Evolutionary conservation across 2,329 filamentous ascomycete species (phyloP), one percentile per base, ranked within the genome.

Genomic region (Dryadomyces quercus-mongolicae): DNA sequence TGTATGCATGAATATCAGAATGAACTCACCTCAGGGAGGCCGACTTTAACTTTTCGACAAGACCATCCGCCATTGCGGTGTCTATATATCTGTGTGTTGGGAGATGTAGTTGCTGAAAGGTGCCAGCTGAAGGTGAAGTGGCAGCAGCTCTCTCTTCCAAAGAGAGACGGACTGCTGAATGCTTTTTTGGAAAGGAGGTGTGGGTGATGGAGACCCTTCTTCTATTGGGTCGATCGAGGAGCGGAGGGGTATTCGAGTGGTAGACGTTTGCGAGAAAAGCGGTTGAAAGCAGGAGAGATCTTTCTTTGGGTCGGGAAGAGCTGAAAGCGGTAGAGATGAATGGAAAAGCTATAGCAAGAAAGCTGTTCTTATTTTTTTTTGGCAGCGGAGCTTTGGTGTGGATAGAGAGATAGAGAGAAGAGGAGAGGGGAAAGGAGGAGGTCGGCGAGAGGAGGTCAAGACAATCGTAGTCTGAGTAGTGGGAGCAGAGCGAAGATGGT

Each of bases 21-120:
- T 10, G 8, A 62, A 63, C 59, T 56, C 56, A 65, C 71, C 64
- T 62, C 63, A 74, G 74, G 38, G 75, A 77, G 53, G 73, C 70
- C 60, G 76, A 56, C 58, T 63, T 76, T 63, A 84, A 71, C 68
- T 82, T 73, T 62, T 75, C 77, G 63, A 76, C 74, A 61, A 74
- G 67, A 59, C 62, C 63, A 60, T 74, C 72, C 57, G 72, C 66
- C 73, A 75, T 74, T 66, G 60, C 63, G 57, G 49, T 57, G 34
- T 59, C 54, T 55, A 34, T 52, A 38, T 51, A 22, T 46, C 5
- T n/a, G 20, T 38, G 34, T 5, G 44, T 15, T 36, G 49, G 34
- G n/a, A n/a, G 36, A 16, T 18, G 16, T 20, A 50, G 16, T 7
- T 18, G 10, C 12, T 40, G 18, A 40, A 7, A 10, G 4, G 20